phyloP scores from a whole-genome alignment of 768 basidiomycete species.

The Lyophyllum shimeji region DNA sequence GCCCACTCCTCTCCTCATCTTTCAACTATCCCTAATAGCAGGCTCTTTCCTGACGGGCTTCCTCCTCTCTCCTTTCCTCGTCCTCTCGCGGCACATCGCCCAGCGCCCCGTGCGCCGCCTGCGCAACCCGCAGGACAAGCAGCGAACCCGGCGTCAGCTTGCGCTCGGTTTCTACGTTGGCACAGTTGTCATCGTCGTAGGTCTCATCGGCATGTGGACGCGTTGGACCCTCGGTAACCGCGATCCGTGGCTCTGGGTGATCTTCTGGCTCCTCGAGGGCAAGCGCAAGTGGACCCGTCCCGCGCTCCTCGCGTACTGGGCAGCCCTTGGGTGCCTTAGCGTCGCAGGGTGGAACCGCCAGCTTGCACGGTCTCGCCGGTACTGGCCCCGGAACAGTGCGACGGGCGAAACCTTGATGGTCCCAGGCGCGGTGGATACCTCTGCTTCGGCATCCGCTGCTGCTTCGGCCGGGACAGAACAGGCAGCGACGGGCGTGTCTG shows the following conservation, averaged over 20 bases:
- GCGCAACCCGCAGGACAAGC: slow-evolving; percentile 81
- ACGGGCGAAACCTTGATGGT: slow-evolving; percentile 34
- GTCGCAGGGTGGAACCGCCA: slow-evolving; percentile 96
- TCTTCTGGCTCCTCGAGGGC: slow-evolving; percentile 79
- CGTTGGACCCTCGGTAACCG: slow-evolving; percentile 78
- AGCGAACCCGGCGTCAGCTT: slow-evolving; percentile 76
- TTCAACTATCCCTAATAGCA: slow-evolving; percentile 90
- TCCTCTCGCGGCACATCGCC: slow-evolving; percentile 89
- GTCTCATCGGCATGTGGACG: slow-evolving; percentile 91
- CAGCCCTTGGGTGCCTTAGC: slow-evolving; percentile 70
- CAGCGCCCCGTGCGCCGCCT: slow-evolving; percentile 82
- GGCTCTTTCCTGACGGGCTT: slow-evolving; percentile 94
- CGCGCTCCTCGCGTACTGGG: slow-evolving; percentile 85
- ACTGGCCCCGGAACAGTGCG: slow-evolving; percentile 47
- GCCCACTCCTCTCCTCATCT: slow-evolving; percentile 88
- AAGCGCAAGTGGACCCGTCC: slow-evolving; percentile 76
- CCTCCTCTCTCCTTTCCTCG: slow-evolving; percentile 89
- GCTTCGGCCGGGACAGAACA: slow-evolving; percentile 4
- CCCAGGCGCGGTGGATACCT: slow-evolving; percentile 23
- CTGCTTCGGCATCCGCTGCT: neutral
- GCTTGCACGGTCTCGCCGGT: slow-evolving; percentile 72
- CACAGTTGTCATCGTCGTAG: slow-evolving; percentile 71
- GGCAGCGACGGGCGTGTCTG: neutral
- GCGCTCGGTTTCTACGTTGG: slow-evolving; percentile 86
- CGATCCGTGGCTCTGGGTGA: slow-evolving; percentile 86